phyloP scores from a whole-genome alignment of 2,329 filamentous ascomycete genomes.

The Sporothrix euskadiensis region DNA sequence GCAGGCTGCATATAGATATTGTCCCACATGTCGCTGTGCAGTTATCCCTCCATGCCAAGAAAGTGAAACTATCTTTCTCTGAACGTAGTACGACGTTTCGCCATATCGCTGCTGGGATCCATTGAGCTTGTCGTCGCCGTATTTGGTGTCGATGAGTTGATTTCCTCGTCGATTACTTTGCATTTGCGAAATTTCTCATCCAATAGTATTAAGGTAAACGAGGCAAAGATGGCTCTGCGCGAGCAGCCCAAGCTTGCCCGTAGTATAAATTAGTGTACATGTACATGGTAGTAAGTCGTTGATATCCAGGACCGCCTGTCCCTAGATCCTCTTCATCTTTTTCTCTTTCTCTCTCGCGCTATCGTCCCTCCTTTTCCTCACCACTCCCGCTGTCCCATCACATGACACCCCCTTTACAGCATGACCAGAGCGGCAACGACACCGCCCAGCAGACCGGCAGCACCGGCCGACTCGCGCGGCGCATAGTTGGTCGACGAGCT shows the following conservation, averaged over 20 bases:
- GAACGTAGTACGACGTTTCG: background rate
- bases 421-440: constrained; percentile 33
- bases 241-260: background rate
- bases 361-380: background rate
- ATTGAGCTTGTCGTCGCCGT: background rate
- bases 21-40: constrained; percentile 7
- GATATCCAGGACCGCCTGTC: background rate
- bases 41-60: background rate
- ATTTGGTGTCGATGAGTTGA: background rate
- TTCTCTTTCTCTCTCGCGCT: background rate
- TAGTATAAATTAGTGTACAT: constrained; percentile 9
- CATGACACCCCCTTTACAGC: constrained; percentile 30
- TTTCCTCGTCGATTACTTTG: background rate
- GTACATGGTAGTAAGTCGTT: background rate
- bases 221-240: background rate
- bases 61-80: background rate
- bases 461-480: constrained; percentile 30
- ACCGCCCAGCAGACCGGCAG: constrained; percentile 33
- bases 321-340: background rate
- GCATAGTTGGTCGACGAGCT: constrained; percentile 27
- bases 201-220: background rate
- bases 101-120: background rate
- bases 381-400: background rate
- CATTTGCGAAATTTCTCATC: background rate
- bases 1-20: constrained; percentile 4